phyloP scores from a whole-genome alignment of 2,329 filamentous ascomycete species.

The Cladophialophora exuberans region DNA sequence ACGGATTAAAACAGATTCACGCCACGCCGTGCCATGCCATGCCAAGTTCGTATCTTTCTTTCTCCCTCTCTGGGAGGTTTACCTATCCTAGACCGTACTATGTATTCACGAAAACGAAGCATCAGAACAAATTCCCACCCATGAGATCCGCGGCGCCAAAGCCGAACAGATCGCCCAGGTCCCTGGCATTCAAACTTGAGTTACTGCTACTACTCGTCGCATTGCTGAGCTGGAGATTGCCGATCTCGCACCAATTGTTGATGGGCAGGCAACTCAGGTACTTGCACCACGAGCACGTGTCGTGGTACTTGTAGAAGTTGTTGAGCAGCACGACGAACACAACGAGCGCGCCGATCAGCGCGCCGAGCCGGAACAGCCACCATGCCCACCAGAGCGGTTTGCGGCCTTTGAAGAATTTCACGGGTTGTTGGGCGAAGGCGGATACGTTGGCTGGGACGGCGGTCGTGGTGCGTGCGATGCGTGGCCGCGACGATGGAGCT shows the following conservation, averaged over 20 bases:
- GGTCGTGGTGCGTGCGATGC: constrained; percentile 31
- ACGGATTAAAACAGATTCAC: no score
- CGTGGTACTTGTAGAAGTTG: constrained; percentile 84
- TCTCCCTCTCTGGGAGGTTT: no score
- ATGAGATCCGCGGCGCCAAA: no score
- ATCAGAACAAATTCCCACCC: no score
- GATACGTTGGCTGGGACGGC: constrained; percentile 59
- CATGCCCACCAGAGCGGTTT: constrained; percentile 97
- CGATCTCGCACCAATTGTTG: constrained; percentile 49
- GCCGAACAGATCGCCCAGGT: constrained; percentile 1
- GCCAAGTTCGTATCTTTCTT: no score
- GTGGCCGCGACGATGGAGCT: background rate
- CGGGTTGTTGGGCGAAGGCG: constrained; percentile 53
- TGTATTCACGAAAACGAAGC: no score
- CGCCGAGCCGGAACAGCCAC: constrained; percentile 84
- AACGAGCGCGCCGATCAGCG: constrained; percentile 77
- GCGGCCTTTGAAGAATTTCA: constrained; percentile 85
- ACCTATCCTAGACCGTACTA: no score
- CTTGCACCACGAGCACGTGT: constrained; percentile 88
- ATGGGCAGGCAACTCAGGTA: constrained; percentile 82
- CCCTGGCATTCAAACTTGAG: constrained; percentile 5
- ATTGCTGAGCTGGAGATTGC: constrained; percentile 36
- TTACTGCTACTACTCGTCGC: constrained; percentile 25
- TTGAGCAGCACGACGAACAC: constrained; percentile 84
- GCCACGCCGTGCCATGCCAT: no score